Base-by-base conservation (phyloP, 345 rosid genomes). In the Bruguiera parviflora region DNA sequence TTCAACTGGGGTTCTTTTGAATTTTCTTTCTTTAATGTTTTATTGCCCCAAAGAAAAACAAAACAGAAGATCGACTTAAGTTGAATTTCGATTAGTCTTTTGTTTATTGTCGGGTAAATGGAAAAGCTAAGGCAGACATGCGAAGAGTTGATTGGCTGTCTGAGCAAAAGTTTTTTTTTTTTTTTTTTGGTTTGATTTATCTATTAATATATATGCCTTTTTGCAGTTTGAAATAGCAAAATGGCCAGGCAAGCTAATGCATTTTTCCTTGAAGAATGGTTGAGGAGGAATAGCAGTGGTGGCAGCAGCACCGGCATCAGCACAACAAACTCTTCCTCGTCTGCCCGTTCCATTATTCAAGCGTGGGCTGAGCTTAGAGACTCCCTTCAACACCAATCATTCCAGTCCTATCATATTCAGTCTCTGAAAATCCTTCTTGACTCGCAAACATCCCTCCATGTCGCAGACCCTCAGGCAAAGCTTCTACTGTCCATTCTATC, bases 401-500 rank as follows among this genome's bases (percentile, higher is more conserved):
- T 91, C 59, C 81, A 82, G 66, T 58, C 85, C 67, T 85, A 84
- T 68, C 84, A 80, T 56, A 81, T 86, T 70, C 92, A 86, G 70
- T 83, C 97, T 39, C 80, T 90, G 81, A 86, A 82, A 73, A 76
- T 84, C 75, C 83, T 95, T 49, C 70, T 85, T 52, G 77, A 82
- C 71, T 87, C 86, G 31, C 89, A 80, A 67, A 53, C 83, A 53
- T 84, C 98, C 69, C 91, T 92, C 65, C 88, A 95, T 65, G 96
- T 92, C 43, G 98, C 97, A 0, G 98, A 95, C 57, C 96, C 96
- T 6, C 99, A 92, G 77, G 96, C 97, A 63, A 95, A 86, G 82
- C 92, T 95, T 68, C 84, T 92, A 37, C 57, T 85, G 37, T 89
- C 98, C 52, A 64, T 90, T 73, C 76, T 92, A 33, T 86, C 87